These are phyloP conservation scores for Gossypium raimondii DNA, from an alignment of 345 rosid species.

Conservation along the genomic window DNA sequence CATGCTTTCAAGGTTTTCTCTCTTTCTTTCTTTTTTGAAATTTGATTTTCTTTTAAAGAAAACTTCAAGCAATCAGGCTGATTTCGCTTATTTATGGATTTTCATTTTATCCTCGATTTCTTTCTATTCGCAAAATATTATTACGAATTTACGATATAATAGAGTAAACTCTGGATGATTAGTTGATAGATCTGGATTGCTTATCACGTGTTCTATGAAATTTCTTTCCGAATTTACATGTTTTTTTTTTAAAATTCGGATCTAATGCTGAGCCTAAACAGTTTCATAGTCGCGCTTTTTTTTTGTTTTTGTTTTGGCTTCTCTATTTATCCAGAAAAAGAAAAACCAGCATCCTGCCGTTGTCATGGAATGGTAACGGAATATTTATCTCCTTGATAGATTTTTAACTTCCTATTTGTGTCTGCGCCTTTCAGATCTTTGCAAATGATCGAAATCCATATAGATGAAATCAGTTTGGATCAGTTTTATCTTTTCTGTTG, in stretches of 20 bases:
- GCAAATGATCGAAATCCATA: not conserved
- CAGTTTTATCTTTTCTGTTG: not conserved
- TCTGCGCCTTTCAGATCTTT: not conserved
- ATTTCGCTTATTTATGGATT: not conserved
- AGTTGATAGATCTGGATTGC: constrained; percentile 16
- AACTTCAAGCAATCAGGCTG: not conserved
- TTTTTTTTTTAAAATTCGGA: not conserved
- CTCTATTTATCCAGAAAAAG: not conserved
- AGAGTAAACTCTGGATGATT: not conserved
- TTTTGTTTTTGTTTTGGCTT: too few species aligned
- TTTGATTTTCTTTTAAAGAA: not conserved
- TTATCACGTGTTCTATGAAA: not conserved
- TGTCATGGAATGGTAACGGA: not conserved
- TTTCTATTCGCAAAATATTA: not conserved
- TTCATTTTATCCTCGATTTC: not conserved
- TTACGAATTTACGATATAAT: not conserved
- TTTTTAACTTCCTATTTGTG: not conserved
- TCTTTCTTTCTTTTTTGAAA: not conserved
- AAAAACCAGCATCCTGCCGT: not conserved
- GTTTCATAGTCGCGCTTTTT: not conserved
- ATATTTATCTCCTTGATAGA: not conserved
- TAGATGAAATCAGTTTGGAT: not conserved
- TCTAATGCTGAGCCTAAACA: not conserved
- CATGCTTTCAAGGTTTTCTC: constrained; percentile 86
- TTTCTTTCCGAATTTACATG: not conserved